phyloP scores from a whole-genome alignment of 768 basidiomycete genomes.

The Termitomyces sp. region DNA sequence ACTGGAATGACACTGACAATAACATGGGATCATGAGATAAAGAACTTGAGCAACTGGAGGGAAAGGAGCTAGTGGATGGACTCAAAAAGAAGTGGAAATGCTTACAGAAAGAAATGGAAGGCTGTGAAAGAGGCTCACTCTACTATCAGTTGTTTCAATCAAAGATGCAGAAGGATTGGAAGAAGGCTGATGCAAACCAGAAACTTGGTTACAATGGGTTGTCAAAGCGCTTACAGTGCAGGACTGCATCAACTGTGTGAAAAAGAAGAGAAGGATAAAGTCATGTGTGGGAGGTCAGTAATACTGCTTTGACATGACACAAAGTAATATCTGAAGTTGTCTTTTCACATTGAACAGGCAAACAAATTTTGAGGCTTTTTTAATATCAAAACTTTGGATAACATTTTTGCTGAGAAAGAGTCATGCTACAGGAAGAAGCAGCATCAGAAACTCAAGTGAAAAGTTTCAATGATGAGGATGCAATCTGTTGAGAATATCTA shows the following conservation, averaged over 20 bases:
- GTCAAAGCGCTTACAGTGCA: neutral
- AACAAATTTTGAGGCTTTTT: neutral
- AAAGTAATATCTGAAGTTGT: neutral
- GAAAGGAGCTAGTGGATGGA: too few species aligned
- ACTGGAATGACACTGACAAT: too few species aligned
- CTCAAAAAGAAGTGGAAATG: too few species aligned
- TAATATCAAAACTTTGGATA: neutral
- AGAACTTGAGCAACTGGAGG: too few species aligned
- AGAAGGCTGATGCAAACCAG: slow-evolving; percentile 13
- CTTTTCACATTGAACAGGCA: neutral
- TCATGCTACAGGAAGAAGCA: neutral
- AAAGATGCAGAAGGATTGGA: slow-evolving; percentile 10
- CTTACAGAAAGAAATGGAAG: too few species aligned
- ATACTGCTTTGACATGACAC: neutral
- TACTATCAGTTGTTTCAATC: too few species aligned
- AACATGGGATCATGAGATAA: too few species aligned
- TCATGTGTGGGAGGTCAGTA: neutral
- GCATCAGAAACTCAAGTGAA: neutral
- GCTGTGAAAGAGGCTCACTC: neutral
- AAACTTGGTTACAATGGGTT: slow-evolving; percentile 12
- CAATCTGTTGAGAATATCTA: neutral
- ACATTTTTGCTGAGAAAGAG: neutral
- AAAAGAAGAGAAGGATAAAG: slow-evolving; percentile 1
- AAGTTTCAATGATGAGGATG: neutral
- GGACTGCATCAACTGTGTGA: neutral